phyloP scores from a whole-genome alignment of 257 asterid species.

The Fraxinus excelsior region DNA sequence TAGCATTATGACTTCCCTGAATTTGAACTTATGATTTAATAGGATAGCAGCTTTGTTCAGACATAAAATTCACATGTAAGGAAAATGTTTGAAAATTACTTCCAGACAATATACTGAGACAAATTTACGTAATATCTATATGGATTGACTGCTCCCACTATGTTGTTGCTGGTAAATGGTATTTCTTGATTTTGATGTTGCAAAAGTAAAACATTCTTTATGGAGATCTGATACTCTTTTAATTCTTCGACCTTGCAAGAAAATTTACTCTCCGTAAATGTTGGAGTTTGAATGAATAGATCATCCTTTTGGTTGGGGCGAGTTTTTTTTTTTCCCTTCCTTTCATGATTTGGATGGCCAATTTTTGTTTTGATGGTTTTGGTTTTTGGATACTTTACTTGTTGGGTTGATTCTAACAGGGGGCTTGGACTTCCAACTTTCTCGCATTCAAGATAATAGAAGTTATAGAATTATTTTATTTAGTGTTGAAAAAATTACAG shows the following conservation, averaged over 20 bases:
- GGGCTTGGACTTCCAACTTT: not conserved
- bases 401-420: not conserved
- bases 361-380: not conserved
- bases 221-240: not conserved
- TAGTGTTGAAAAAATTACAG: conserved; percentile 35
- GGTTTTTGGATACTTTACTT: not conserved
- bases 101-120: not conserved
- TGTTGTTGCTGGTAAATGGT: not conserved
- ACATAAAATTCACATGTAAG: not conserved
- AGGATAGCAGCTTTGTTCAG: not conserved
- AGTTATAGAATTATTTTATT: not conserved
- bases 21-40: not conserved
- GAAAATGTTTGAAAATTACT: not conserved
- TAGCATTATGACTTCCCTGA: not conserved
- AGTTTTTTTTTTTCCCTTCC: no score
- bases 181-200: not conserved
- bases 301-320: not conserved
- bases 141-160: not conserved
- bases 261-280: not conserved
- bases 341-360: no score
- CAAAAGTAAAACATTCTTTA: not conserved
- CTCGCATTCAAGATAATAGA: not conserved
- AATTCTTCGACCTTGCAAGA: not conserved
- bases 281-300: not conserved
- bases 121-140: not conserved